Conservation (phyloP, 805 yeast species). For the Blastobotrys muscicola region DNA sequence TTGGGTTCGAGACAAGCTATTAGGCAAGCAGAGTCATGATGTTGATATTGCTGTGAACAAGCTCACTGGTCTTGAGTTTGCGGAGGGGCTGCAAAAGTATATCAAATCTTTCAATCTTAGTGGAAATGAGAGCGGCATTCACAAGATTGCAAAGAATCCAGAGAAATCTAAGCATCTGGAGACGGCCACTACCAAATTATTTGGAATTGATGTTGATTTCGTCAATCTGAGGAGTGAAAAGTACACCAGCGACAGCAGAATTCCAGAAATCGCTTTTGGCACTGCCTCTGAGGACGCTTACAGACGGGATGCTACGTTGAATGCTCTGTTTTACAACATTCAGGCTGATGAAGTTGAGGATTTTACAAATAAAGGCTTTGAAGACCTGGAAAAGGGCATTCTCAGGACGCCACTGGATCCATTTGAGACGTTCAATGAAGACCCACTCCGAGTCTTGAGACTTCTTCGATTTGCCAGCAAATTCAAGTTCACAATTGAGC, state of each 20-base stretch:
- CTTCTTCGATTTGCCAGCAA: conserved; percentile 78
- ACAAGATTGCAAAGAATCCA: conserved; percentile 84
- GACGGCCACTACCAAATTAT: conserved; percentile 86
- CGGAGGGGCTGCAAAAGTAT: conserved; percentile 49
- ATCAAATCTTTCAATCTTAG: conserved; percentile 27
- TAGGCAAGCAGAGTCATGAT: conserved; percentile 75
- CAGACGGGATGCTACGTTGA: conserved; percentile 91
- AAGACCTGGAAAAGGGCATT: conserved; percentile 60
- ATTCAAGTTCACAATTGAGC: conserved; percentile 58
- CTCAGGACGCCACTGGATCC: conserved; percentile 87
- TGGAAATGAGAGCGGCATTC: conserved; percentile 34
- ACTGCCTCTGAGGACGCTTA: conserved; percentile 87
- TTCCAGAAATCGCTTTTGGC: conserved; percentile 78
- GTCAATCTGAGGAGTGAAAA: conserved; percentile 85
- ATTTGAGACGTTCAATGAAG: conserved; percentile 77
- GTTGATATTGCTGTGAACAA: conserved; percentile 84
- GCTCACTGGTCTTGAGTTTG: conserved; percentile 81
- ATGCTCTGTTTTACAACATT: conserved; percentile 84
- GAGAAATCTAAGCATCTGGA: conserved; percentile 94
- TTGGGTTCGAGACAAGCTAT: conserved; percentile 92
- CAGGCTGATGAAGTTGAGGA: conserved; percentile 67
- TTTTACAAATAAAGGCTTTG: conserved; percentile 64
- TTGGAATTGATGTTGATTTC: conserved; percentile 81
- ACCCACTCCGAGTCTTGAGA: conserved; percentile 83
- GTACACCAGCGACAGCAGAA: conserved; percentile 73